Percentiles rank a stretch among this genome's conserved stretches.
Evolutionary conservation across 1,284 basidiomycete genomes (phyloP).

Genomic region (Wallemia hederae): DNA sequence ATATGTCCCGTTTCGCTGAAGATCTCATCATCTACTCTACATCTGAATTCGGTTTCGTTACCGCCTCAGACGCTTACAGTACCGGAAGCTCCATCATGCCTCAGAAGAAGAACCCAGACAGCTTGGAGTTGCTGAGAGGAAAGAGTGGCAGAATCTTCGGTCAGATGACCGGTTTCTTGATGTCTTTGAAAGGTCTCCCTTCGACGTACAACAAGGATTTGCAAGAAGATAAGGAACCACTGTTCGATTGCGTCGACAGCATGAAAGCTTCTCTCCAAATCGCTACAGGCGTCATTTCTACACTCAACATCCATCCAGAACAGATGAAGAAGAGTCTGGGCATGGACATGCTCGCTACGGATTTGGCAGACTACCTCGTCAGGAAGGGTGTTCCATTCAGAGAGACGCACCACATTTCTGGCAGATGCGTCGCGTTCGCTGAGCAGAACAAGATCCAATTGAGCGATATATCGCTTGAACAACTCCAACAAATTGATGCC

Average conservation of each 20-base stretch:
- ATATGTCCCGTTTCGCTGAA: slow-evolving; percentile 79
- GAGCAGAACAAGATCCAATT: slow-evolving; percentile 54
- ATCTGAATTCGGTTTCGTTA: slow-evolving; percentile 83
- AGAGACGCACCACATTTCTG: slow-evolving; percentile 93
- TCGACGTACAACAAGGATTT: slow-evolving; percentile 98
- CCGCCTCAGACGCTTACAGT: slow-evolving; percentile 83
- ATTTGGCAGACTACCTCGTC: slow-evolving; percentile 89
- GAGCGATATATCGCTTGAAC: slow-evolving; percentile 44
- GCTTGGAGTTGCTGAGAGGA: slow-evolving; percentile 62
- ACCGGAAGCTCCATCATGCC: slow-evolving; percentile 99
- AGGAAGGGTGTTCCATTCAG: slow-evolving; percentile 92
- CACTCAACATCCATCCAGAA: slow-evolving; percentile 58
- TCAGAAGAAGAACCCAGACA: slow-evolving; percentile 79
- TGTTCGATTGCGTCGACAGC: slow-evolving; percentile 82
- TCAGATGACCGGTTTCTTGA: slow-evolving; percentile 90
- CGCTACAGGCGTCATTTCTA: slow-evolving; percentile 75
- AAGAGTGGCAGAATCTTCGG: slow-evolving; percentile 87
- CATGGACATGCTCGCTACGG: slow-evolving; percentile 89
- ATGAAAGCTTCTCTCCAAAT: slow-evolving; percentile 70
- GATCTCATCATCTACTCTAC: slow-evolving; percentile 91
- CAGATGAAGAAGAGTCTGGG: slow-evolving; percentile 75
- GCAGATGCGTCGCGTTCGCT: slow-evolving; percentile 75
- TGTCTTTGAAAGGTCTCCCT: slow-evolving; percentile 87
- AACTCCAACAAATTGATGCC: slow-evolving; percentile 43
- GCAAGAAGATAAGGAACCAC: slow-evolving; percentile 92